phyloP scores from a whole-genome alignment of 2,329 filamentous ascomycete genomes.

The Chaetomium strumarium region DNA sequence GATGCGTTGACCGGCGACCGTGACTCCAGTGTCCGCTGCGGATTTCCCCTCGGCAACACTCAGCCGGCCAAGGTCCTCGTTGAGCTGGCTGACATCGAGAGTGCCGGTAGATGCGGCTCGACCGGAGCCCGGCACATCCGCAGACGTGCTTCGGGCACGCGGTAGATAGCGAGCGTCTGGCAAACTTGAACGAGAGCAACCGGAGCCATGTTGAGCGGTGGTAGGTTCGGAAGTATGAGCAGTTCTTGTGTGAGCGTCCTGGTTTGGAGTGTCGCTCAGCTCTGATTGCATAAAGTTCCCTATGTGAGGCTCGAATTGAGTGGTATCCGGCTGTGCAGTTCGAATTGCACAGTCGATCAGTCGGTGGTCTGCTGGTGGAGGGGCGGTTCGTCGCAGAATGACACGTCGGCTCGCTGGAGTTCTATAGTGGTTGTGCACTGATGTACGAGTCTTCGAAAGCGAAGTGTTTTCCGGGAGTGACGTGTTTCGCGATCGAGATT shows the following conservation, averaged over 20 bases:
- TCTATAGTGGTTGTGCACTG: too few species aligned
- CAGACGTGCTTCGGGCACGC: conserved; percentile 33
- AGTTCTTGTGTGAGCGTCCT: conserved; percentile 34
- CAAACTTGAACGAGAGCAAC: conserved; percentile 37
- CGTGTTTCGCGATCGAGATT: too few species aligned
- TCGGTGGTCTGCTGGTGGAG: too few species aligned
- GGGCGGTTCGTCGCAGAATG: too few species aligned
- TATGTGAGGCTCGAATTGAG: conserved; percentile 30
- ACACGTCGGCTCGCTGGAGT: too few species aligned
- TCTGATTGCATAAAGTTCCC: conserved; percentile 61
- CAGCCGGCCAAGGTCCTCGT: conserved; percentile 49
- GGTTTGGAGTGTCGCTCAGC: conserved; percentile 43
- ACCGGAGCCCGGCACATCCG: conserved; percentile 30
- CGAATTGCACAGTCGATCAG: conserved; percentile 45
- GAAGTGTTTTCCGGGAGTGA: too few species aligned
- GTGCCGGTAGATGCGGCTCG: conserved; percentile 24
- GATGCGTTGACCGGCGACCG: conserved; percentile 47
- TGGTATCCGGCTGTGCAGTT: conserved; percentile 44
- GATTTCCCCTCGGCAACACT: conserved; percentile 32
- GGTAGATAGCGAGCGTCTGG: conserved; percentile 32
- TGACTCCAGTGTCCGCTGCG: conserved; percentile 26
- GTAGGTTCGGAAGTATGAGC: conserved; percentile 27
- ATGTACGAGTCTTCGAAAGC: too few species aligned
- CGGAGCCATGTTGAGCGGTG: conserved; percentile 53
- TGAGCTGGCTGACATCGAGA: conserved; percentile 40